Evolutionary conservation across 2,329 filamentous ascomycete genomes (phyloP), one percentile per base, ranked within the genome.

Genomic region (Cucurbitaria berberidis): DNA sequence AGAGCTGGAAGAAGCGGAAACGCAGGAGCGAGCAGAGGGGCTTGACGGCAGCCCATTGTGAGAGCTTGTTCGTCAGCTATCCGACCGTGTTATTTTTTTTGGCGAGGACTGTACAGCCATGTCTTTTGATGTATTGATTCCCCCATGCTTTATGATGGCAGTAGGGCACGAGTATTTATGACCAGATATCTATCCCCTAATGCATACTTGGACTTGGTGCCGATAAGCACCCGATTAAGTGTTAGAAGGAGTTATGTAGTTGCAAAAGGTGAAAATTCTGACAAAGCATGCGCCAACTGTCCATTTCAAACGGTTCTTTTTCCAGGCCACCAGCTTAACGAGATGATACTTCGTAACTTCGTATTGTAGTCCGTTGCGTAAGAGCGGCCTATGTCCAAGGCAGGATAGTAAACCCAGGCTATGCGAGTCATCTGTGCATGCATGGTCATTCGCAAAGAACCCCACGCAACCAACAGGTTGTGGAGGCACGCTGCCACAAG

Each of bases 1-100:
- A 45, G 79, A 82, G 66, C 63, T 82, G 48, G 80, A 82, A 63
- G 79, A 80, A 46, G 71, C 80, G 49, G 77, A 80, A 61, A 72
- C 67, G 45, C 68, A 70, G 55, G 72, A 73, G 56, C 60, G 68
- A 21, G 70, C 68, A 1, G 73, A 76, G 57, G 69, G 63, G 5
- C 42, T 75, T 34, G 72, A 74, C 49, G 68, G 58, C 7, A 74
- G 72, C 54, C 70, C 70, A 27, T 27, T 69, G 51, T 68, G 49
- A 50, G 34, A 19, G 16, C n/a, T 8, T 24, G 29, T 36, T 35
- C 22, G 19, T n/a, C 15, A 9, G 15, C 3, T 15, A 21, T 16
- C 13, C 18, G 10, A 7, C 24, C 30, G 13, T 32, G 27, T 29
- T 45, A 5, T 19, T 32, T 2, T 16, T 16, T 21, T 44, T 32